Evolutionary conservation across 2,329 filamentous ascomycete species (phyloP).

Genomic region (Rhinocladiella similis): DNA sequence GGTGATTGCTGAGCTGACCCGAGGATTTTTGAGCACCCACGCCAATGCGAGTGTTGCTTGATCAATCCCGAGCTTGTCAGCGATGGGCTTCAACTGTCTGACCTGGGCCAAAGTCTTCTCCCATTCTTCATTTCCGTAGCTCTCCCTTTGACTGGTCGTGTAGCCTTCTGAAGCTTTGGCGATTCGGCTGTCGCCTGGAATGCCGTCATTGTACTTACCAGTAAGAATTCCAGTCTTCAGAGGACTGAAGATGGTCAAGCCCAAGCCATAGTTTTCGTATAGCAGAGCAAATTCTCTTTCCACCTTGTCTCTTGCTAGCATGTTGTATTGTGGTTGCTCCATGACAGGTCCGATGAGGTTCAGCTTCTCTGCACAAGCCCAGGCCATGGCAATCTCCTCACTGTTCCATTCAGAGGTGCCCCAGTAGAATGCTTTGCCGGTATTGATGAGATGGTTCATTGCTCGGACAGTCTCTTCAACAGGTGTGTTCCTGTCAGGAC

Average conservation of each 20-base stretch:
- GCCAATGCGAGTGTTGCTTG: conserved; percentile 59
- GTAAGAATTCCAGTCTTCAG: conserved; percentile 63
- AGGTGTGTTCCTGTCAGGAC: conserved; percentile 65
- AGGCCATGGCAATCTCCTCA: conserved; percentile 66
- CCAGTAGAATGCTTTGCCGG: conserved; percentile 71
- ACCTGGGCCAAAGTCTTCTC: conserved; percentile 57
- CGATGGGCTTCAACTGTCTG: conserved; percentile 57
- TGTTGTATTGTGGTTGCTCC: conserved; percentile 69
- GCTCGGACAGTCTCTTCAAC: conserved; percentile 72
- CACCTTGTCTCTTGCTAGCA: conserved; percentile 61
- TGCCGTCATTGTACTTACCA: conserved; percentile 67
- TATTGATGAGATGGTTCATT: conserved; percentile 70
- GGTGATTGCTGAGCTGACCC: conserved; percentile 48
- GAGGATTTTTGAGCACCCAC: conserved; percentile 60
- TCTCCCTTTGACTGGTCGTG: conserved; percentile 48
- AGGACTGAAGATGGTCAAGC: conserved; percentile 65
- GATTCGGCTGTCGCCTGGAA: conserved; percentile 61
- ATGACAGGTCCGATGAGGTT: conserved; percentile 63
- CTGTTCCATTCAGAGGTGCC: conserved; percentile 69
- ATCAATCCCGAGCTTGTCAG: conserved; percentile 63
- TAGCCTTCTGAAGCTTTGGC: conserved; percentile 58
- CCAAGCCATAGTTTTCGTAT: conserved; percentile 61
- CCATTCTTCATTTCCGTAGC: conserved; percentile 44
- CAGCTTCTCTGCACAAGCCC: conserved; percentile 60
- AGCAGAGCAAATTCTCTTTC: conserved; percentile 63